Conservation (phyloP, 202 grass and related monocot genomes). For the Bolboschoenoplectus hybrid region DNA sequence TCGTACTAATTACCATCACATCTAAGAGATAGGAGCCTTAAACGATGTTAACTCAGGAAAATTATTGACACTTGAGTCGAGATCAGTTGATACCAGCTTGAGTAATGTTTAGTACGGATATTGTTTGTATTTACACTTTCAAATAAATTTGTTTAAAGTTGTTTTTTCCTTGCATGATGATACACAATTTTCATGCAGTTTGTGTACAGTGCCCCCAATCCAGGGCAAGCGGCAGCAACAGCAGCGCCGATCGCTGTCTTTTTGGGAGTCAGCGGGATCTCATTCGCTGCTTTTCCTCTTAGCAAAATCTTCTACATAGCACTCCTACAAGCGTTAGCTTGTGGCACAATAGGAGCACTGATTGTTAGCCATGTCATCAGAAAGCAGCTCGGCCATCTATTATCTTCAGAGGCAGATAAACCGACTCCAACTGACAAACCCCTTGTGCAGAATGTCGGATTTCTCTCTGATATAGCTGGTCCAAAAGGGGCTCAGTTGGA, state of each 20-base stretch:
- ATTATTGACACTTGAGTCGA: neutral
- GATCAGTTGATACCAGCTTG: neutral
- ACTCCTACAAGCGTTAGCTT: slow-evolving; percentile 73
- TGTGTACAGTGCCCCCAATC: slow-evolving; percentile 94
- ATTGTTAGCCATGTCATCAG: slow-evolving; percentile 68
- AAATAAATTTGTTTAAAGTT: neutral
- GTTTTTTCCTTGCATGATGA: slow-evolving; percentile 7
- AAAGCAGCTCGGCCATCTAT: slow-evolving; percentile 78
- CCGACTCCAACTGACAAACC: slow-evolving; percentile 40
- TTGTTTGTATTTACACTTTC: neutral
- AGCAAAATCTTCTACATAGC: slow-evolving; percentile 63
- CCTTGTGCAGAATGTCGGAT: slow-evolving; percentile 54
- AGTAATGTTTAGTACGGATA: neutral
- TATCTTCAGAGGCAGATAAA: slow-evolving; percentile 85
- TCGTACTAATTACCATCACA: neutral
- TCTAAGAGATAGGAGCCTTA: neutral
- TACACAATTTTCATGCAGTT: slow-evolving; percentile 57
- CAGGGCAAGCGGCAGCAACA: slow-evolving; percentile 91
- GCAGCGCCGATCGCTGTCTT: slow-evolving; percentile 95
- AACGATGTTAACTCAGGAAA: neutral
- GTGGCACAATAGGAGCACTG: slow-evolving; percentile 73
- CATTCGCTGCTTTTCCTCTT: slow-evolving; percentile 84
- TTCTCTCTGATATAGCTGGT: slow-evolving; percentile 75
- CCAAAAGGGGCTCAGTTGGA: slow-evolving; percentile 87
- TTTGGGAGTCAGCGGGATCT: slow-evolving; percentile 78